Evolutionary conservation across 345 rosid species (phyloP), one percentile per base, ranked within the genome.

Genomic region (Aquilaria malaccensis): DNA sequence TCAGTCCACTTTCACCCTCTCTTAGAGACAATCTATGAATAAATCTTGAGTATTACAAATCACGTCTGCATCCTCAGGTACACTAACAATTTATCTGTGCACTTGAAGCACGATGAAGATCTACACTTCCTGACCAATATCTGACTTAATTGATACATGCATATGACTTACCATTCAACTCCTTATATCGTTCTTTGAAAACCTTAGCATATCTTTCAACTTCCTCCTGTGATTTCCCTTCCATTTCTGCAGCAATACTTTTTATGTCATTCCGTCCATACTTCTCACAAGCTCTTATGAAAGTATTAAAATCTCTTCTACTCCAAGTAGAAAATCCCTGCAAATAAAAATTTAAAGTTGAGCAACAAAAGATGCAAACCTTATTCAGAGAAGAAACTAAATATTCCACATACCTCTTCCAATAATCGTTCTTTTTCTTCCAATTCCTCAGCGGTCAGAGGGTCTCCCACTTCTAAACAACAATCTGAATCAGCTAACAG

Each of bases 241-340:
- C 99, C 86, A 94, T 88, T 81, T 94, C 99, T 58, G 85, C 68
- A 50, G 97, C 87, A 76, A 94, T 94, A 69, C 89, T 76, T 52
- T 72, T 78, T 48, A 88, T 79, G 67, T 90, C 96, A 67, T 83
- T 79, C 37, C 99, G 82, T 14, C 99, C 97, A 81, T 94, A 94
- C 74, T 86, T 94, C 83, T 94, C 97, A 76, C 99, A 90, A 58
- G 99, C 95, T 77, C 97, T 79, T 45, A 84, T 83, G 65, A 94
- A 94, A 41, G 90, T 62, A 72, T 84, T 90, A 67, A 94, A 94
- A 74, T 94, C 98, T 81, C 86, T 87, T 75, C 88, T 79, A 76
- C 95, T 86, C 97, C 98, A 89, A n/a, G 98, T 78, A 50, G 97
- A 86, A 81, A 93, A 89, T 52, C 97, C 98, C 98, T 89, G 54